Conservation (phyloP, 495 filamentous ascomycete species). For the Aspergillus campestris region DNA sequence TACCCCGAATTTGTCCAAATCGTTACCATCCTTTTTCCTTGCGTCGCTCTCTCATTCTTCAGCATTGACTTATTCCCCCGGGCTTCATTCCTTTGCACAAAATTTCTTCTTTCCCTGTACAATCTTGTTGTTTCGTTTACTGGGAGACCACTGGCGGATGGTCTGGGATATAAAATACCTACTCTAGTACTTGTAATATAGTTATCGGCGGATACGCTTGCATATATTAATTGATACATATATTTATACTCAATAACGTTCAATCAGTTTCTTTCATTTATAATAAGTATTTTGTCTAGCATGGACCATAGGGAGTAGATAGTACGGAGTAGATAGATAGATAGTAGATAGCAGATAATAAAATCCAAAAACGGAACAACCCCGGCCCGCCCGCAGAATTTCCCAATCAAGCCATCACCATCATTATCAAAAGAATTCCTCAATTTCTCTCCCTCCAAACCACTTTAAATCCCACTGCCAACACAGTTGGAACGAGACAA, state of each 20-base stretch:
- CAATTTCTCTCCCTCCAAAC: slow-evolving; percentile 7
- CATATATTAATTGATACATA: slow-evolving; percentile 16
- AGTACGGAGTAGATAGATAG: too few species aligned
- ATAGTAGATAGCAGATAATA: too few species aligned
- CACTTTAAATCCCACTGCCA: background rate
- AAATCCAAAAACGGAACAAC: too few species aligned
- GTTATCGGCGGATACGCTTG: slow-evolving; percentile 12
- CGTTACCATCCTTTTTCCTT: slow-evolving; percentile 11
- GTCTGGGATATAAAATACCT: slow-evolving; percentile 14
- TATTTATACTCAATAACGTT: background rate
- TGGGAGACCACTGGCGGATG: slow-evolving; percentile 18
- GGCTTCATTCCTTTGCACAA: slow-evolving; percentile 10
- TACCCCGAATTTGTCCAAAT: slow-evolving; percentile 6
- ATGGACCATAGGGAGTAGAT: too few species aligned
- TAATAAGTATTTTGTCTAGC: too few species aligned
- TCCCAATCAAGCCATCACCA: slow-evolving; percentile 26
- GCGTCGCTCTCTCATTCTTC: slow-evolving; percentile 23
- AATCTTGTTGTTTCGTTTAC: slow-evolving; percentile 12
- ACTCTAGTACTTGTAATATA: slow-evolving; percentile 32
- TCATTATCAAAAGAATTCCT: background rate
- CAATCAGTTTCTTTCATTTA: too few species aligned
- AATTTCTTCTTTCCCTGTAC: slow-evolving; percentile 8
- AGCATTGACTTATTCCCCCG: slow-evolving; percentile 5
- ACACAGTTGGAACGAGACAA: background rate
- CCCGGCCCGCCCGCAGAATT: slow-evolving; percentile 25